These are phyloP conservation scores for Fusarium tuaranense DNA, from an alignment of 2,329 filamentous ascomycete genomes.

Conservation along the genomic window DNA sequence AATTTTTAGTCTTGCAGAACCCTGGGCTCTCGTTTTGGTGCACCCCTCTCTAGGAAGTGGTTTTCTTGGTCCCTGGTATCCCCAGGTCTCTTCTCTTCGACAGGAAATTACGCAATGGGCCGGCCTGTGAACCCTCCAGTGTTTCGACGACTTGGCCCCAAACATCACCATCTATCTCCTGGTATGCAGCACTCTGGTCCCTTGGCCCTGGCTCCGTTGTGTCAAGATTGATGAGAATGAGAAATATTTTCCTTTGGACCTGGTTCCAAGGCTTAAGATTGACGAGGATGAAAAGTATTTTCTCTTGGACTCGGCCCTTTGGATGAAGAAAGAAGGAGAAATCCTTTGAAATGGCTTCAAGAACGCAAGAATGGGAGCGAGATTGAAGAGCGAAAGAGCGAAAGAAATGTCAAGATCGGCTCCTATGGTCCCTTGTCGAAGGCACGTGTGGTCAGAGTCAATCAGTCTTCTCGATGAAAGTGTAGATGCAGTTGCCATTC, in stretches of 20 bases:
- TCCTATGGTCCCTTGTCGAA: not conserved
- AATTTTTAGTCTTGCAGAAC: not conserved
- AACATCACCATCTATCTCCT: not conserved
- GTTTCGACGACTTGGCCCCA: not conserved
- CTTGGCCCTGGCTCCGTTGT: not conserved
- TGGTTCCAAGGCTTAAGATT: not conserved
- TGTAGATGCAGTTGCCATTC: too few relatives aligned
- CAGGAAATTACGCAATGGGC: not conserved
- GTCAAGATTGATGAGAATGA: not conserved
- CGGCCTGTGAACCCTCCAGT: not conserved
- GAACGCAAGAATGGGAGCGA: not conserved
- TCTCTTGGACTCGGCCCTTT: not conserved
- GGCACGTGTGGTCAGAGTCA: not conserved
- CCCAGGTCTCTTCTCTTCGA: not conserved
- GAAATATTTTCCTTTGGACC: not conserved
- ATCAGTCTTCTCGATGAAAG: not conserved
- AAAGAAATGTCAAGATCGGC: not conserved
- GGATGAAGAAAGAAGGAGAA: not conserved
- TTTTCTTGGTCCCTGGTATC: not conserved
- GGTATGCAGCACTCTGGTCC: not conserved
- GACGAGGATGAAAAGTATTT: not conserved
- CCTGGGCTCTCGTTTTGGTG: not conserved
- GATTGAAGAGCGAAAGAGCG: not conserved
- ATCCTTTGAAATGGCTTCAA: not conserved
- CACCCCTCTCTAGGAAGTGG: not conserved